phyloP scores from a whole-genome alignment of 2,329 filamentous ascomycete genomes.

The Didymellaceae sp. region DNA sequence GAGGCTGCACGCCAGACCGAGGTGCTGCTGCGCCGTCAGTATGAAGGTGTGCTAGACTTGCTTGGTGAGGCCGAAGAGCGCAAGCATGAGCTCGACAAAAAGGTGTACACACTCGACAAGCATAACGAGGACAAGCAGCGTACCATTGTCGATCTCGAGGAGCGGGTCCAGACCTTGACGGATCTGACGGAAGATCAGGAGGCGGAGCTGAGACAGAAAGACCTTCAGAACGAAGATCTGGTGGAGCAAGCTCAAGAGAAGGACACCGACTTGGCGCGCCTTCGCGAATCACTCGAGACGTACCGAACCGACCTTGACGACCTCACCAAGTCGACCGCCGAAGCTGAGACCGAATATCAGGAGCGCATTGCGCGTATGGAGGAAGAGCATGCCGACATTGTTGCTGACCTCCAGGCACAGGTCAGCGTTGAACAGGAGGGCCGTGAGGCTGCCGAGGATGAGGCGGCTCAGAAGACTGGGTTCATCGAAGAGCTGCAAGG shows the following conservation, averaged over 20 bases:
- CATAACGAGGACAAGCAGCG: slow-evolving; percentile 48
- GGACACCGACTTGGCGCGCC: slow-evolving; percentile 44
- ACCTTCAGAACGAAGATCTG: slow-evolving; percentile 37
- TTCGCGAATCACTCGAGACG: slow-evolving; percentile 48
- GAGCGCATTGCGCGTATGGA: slow-evolving; percentile 48
- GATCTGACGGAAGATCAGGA: slow-evolving; percentile 44
- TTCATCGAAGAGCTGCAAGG: slow-evolving; percentile 50
- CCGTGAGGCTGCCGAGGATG: slow-evolving; percentile 48
- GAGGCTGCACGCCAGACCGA: slow-evolving; percentile 46
- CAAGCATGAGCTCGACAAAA: slow-evolving; percentile 45
- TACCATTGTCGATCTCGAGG: slow-evolving; percentile 48
- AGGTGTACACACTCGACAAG: slow-evolving; percentile 47
- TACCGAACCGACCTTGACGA: slow-evolving; percentile 50
- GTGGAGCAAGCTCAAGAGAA: slow-evolving; percentile 42
- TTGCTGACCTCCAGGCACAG: slow-evolving; percentile 47
- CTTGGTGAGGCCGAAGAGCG: slow-evolving; percentile 43
- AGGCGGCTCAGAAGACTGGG: slow-evolving; percentile 47
- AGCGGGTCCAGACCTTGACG: slow-evolving; percentile 33
- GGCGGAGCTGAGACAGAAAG: slow-evolving; percentile 39
- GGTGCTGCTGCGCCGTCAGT: slow-evolving; percentile 47
- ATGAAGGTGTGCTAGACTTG: slow-evolving; percentile 37
- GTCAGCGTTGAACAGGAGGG: slow-evolving; percentile 47
- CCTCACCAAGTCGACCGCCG: slow-evolving; percentile 46
- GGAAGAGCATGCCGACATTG: slow-evolving; percentile 45
- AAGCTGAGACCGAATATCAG: slow-evolving; percentile 50